phyloP scores from a whole-genome alignment of 352 stramenopile species.

The Saprolegnia parasitica region DNA sequence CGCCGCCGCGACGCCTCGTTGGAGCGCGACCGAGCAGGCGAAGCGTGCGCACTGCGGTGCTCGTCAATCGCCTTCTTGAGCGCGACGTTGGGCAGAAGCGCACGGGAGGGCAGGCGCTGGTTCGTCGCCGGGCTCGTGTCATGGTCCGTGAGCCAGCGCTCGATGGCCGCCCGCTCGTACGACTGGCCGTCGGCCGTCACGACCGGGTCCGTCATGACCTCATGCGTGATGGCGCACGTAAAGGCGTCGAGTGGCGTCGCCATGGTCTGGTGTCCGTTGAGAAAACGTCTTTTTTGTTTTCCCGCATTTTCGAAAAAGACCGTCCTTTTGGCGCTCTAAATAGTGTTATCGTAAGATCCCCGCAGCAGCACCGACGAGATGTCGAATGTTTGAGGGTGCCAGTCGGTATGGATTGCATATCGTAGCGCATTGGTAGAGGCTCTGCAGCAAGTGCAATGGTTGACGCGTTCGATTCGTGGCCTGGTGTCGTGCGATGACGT shows the following conservation, averaged over 20 bases:
- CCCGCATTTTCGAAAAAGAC: too few relatives aligned
- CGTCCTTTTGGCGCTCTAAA: too few relatives aligned
- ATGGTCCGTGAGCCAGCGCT: constrained; percentile 87
- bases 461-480: too few relatives aligned
- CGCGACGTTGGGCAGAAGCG: constrained; percentile 15
- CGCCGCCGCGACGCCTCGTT: not conserved
- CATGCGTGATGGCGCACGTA: constrained; percentile 92
- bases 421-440: too few relatives aligned
- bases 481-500: too few relatives aligned
- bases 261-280: too few relatives aligned
- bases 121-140: constrained; percentile 72
- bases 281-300: too few relatives aligned
- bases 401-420: too few relatives aligned
- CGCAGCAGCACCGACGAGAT: too few relatives aligned
- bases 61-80: constrained; percentile 25
- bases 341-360: too few relatives aligned
- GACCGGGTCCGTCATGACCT: constrained; percentile 95
- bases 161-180: constrained; percentile 94
- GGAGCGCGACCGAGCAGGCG: not conserved
- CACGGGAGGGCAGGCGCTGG: not conserved
- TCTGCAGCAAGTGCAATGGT: too few relatives aligned
- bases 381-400: too few relatives aligned
- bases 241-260: constrained; percentile 28
- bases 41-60: not conserved
- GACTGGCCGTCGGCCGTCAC: constrained; percentile 96